Conservation (phyloP, 2,329 filamentous ascomycete species). For the Didymella segeticola region DNA sequence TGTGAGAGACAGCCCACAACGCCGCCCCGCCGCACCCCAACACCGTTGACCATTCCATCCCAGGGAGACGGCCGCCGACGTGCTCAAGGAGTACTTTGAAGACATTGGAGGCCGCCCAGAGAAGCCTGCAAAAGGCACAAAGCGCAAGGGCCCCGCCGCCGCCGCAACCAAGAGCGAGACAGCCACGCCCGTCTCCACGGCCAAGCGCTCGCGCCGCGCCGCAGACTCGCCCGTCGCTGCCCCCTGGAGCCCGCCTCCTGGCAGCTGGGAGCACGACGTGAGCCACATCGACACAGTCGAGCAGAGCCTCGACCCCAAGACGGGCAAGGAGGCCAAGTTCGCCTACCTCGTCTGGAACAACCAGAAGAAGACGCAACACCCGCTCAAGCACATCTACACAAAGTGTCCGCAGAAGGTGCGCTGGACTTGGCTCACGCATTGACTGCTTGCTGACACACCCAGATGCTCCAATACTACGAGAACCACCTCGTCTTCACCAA, state of each 20-base stretch:
- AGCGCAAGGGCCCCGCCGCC: slow-evolving; percentile 45
- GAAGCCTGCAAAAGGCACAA: slow-evolving; percentile 61
- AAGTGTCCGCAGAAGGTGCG: slow-evolving; percentile 77
- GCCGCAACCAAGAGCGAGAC: slow-evolving; percentile 36
- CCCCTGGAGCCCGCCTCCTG: slow-evolving; percentile 72
- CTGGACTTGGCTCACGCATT: not conserved
- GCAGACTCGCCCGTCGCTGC: slow-evolving; percentile 45
- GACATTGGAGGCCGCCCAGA: slow-evolving; percentile 68
- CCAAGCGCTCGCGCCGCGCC: slow-evolving; percentile 43
- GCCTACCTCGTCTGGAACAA: slow-evolving; percentile 79
- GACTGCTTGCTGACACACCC: slow-evolving; percentile 2
- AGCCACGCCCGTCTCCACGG: slow-evolving; percentile 28
- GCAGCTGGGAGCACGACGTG: slow-evolving; percentile 79
- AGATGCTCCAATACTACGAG: slow-evolving; percentile 59
- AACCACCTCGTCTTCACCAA: slow-evolving; percentile 51
- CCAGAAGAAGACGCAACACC: slow-evolving; percentile 75
- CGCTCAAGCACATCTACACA: slow-evolving; percentile 70
- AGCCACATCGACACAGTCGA: slow-evolving; percentile 74
- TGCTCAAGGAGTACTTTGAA: slow-evolving; percentile 69
- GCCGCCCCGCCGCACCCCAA: not conserved
- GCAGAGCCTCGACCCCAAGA: slow-evolving; percentile 56
- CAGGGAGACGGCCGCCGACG: slow-evolving; percentile 52
- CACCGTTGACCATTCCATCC: slow-evolving; percentile 8
- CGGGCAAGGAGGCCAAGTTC: slow-evolving; percentile 60
- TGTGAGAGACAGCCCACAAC: slow-evolving; percentile 63